Evolutionary conservation across 2,329 filamentous ascomycete species (phyloP).

Genomic region (Epichloe brachyelytri): DNA sequence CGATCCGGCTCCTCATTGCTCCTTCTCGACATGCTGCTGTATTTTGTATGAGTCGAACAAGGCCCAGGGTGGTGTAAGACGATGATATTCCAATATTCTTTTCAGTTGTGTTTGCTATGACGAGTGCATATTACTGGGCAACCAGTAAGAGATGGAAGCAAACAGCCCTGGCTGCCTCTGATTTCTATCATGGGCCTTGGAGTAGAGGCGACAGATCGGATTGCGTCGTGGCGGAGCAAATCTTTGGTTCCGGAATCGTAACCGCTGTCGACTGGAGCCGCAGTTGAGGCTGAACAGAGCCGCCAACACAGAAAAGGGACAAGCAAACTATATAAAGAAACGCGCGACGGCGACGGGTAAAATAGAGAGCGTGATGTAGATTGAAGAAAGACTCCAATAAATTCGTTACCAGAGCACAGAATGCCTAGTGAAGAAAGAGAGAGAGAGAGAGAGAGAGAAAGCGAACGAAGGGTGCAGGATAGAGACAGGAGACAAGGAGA

Average conservation of each 20-base stretch:
- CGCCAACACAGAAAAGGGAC: background rate
- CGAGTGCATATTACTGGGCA: conserved; percentile 1
- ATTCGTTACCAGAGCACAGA: background rate
- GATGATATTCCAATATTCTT: background rate
- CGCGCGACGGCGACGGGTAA: background rate
- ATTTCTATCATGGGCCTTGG: background rate
- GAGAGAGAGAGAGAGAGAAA: background rate
- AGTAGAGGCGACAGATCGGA: background rate
- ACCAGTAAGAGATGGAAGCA: background rate
- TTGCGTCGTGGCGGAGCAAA: conserved; percentile 3
- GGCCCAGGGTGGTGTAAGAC: background rate
- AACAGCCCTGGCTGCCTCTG: background rate
- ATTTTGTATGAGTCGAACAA: background rate
- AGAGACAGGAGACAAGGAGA: background rate
- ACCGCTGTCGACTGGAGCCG: background rate
- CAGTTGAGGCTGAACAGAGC: background rate
- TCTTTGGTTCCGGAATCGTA: background rate
- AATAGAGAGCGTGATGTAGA: conserved; percentile 3
- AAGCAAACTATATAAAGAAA: conserved; percentile 1
- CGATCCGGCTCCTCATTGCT: conserved; percentile 19
- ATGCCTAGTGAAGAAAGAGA: background rate
- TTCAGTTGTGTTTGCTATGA: background rate
- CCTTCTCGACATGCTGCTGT: conserved; percentile 19
- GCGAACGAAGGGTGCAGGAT: conserved; percentile 1
- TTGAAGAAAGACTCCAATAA: background rate